A percentile compares a stretch with the other conserved stretches of the same genome.
phyloP scores from a whole-genome alignment of 2,329 filamentous ascomycete species.

The Cordyceps cicadae region DNA sequence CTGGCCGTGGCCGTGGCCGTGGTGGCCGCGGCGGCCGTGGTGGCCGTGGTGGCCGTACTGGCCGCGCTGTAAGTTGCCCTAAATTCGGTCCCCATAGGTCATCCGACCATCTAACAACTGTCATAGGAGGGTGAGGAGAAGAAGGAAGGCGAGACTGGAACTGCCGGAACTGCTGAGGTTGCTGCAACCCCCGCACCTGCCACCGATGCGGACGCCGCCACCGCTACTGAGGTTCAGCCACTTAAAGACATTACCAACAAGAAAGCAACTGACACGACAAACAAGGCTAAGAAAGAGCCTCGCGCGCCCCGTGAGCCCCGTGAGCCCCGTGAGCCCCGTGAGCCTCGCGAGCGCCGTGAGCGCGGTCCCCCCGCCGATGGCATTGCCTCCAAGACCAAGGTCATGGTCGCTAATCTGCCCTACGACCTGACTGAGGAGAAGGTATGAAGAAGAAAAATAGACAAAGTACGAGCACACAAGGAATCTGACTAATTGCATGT shows the following conservation, averaged over 20 bases:
- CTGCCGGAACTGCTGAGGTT: constrained; percentile 28
- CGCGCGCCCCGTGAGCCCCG: constrained; percentile 49
- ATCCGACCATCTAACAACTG: background rate
- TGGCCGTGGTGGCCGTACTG: constrained; percentile 48
- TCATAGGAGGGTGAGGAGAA: constrained; percentile 33
- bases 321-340: constrained; percentile 51
- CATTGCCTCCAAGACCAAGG: constrained; percentile 98
- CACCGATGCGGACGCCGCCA: constrained; percentile 37
- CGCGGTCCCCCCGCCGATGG: constrained; percentile 95
- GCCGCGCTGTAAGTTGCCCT: constrained; percentile 34
- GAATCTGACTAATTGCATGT: constrained; percentile 11
- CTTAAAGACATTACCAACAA: constrained; percentile 55
- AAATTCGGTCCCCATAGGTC: background rate
- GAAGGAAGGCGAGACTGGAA: constrained; percentile 38
- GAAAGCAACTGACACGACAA: constrained; percentile 48
- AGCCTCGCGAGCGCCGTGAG: constrained; percentile 55
- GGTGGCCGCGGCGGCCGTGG: constrained; percentile 59
- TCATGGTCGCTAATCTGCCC: constrained; percentile 99
- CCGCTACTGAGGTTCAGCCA: constrained; percentile 44
- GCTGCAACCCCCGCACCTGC: constrained; percentile 24
- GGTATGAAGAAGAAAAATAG: constrained; percentile 42
- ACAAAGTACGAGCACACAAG: background rate
- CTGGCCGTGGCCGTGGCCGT: constrained; percentile 60
- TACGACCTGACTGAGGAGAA: constrained; percentile 98
- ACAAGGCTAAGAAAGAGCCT: constrained; percentile 49